Percentiles rank a stretch among this genome's conserved stretches.
phyloP scores from a whole-genome alignment of 768 basidiomycete genomes.

The Podaxis mareebaensis region DNA sequence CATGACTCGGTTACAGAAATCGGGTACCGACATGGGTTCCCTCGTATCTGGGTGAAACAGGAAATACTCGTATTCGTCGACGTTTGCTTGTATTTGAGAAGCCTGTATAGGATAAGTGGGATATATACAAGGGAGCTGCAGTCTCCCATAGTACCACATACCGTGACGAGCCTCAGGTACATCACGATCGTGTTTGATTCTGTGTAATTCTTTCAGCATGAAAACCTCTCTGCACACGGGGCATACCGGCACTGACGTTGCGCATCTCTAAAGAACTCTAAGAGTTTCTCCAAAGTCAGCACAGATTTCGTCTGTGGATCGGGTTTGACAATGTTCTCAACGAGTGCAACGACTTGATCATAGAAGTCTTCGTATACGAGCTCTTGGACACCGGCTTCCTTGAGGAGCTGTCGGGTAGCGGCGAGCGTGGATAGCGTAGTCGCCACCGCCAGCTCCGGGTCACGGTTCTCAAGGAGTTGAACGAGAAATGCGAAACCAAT shows the following conservation, averaged over 20 bases:
- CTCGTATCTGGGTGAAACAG: conserved; percentile 75
- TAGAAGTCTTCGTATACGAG: conserved; percentile 78
- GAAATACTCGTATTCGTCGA: conserved; percentile 66
- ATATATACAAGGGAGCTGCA: neutral
- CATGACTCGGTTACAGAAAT: conserved; percentile 79
- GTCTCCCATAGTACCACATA: conserved; percentile 22
- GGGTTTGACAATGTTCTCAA: conserved; percentile 37
- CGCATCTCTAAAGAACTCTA: conserved; percentile 17
- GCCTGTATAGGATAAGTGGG: conserved; percentile 35
- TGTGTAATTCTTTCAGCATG: neutral
- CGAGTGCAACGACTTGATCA: conserved; percentile 55
- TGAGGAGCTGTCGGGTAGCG: conserved; percentile 49
- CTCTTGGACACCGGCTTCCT: conserved; percentile 60
- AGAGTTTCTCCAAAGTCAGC: conserved; percentile 3
- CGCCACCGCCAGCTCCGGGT: conserved; percentile 47
- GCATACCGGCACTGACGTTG: neutral
- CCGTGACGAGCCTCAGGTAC: conserved; percentile 79
- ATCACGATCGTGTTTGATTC: conserved; percentile 26
- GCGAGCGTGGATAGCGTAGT: conserved; percentile 54
- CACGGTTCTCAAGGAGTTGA: conserved; percentile 52
- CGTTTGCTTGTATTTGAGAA: conserved; percentile 71
- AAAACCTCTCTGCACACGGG: neutral
- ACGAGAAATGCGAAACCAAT: conserved; percentile 82
- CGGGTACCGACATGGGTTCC: conserved; percentile 51
- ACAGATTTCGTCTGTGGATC: neutral